Base-by-base conservation (phyloP, 2,329 filamentous ascomycete genomes). In the Penicillium aurantiogriseum region DNA sequence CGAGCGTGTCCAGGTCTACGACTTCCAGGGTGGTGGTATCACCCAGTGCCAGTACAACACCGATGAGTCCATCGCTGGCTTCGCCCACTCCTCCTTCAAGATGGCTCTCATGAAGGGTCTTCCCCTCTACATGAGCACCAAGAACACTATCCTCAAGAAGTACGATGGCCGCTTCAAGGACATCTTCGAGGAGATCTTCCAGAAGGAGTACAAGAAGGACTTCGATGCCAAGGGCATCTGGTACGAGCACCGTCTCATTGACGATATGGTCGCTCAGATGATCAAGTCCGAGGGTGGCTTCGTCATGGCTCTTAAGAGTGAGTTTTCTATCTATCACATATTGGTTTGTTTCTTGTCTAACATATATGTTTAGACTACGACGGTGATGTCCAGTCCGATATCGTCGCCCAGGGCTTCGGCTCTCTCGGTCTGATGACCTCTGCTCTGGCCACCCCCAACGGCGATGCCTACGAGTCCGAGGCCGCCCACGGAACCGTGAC, bases 251-350 rank as follows among this genome's bases (percentile, higher is more conserved):
- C 90, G 94, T 72, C 84, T 99, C 67, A 97, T 99, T 73, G 94
- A 99, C 80, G 94, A 99, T 80, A 97, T 99, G 94, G 94, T 99
- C 64, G 94, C 94, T 49, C 94, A 99, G 85, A 99, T 99, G 94
- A 90, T 99, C 84, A 99, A 99, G 90, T 94, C 90, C 80, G 86
- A 88, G 71, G 94, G 94, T 69, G 94, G 94, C 63, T 97, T 94
- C 80, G 86, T 97, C 75, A 97, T 97, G 84, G 94, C 94, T 62
- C 86, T 97, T 77, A 99, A 99, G 88, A 97, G 91, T 96, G 75
- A 77, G 87, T 82, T 47, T 23, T 6, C 39, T 7, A n/a, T 25
- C 44, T 46, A 53, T 54, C 38, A 48, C 29, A 17, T 54, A 1
- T 15, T 23, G 4, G 27, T 51, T 25, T 47, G 23, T 7, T 3